phyloP scores from a whole-genome alignment of 352 stramenopile species.

The Phytophthora macrochlamydospora region DNA sequence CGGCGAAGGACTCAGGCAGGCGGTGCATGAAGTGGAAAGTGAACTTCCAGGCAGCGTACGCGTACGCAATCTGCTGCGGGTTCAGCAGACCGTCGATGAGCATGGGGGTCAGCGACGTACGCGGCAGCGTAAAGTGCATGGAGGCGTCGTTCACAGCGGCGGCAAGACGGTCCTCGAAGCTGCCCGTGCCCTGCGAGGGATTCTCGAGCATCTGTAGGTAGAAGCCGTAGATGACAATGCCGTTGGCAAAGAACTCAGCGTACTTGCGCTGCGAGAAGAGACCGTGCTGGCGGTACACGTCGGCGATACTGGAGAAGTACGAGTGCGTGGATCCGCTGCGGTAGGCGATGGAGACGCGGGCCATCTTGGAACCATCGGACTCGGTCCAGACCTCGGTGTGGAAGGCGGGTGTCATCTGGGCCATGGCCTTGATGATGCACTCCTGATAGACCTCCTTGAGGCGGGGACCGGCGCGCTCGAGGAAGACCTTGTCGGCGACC shows the following conservation, averaged over 20 bases:
- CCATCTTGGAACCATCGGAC: slow-evolving; percentile 78
- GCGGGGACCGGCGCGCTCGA: slow-evolving; percentile 60
- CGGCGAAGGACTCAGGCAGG: slow-evolving; percentile 77
- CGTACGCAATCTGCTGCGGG: slow-evolving; percentile 84
- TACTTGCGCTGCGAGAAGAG: slow-evolving; percentile 88
- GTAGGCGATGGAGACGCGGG: slow-evolving; percentile 80
- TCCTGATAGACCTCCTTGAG: slow-evolving; percentile 84
- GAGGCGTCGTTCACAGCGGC: slow-evolving; percentile 73
- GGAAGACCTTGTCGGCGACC: slow-evolving; percentile 79
- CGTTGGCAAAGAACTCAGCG: slow-evolving; percentile 86
- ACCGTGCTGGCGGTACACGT: slow-evolving; percentile 85
- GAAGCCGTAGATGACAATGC: slow-evolving; percentile 85
- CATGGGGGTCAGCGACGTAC: slow-evolving; percentile 85
- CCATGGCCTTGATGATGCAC: slow-evolving; percentile 70
- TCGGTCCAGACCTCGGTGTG: slow-evolving; percentile 82
- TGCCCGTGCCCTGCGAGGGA: slow-evolving; percentile 47
- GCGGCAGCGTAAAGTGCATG: slow-evolving; percentile 85
- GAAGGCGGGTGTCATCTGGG: slow-evolving; percentile 82
- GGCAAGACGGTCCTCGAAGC: slow-evolving; percentile 72
- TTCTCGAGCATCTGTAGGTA: slow-evolving; percentile 82
- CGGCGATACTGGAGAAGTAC: slow-evolving; percentile 88
- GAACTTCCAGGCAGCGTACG: slow-evolving; percentile 88
- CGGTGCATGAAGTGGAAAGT: slow-evolving; percentile 90
- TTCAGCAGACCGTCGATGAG: slow-evolving; percentile 75
- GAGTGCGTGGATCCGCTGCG: slow-evolving; percentile 77